These are phyloP conservation scores for Sarcomyxa edulis DNA, from an alignment of 768 basidiomycete species.

Conservation along the genomic window DNA sequence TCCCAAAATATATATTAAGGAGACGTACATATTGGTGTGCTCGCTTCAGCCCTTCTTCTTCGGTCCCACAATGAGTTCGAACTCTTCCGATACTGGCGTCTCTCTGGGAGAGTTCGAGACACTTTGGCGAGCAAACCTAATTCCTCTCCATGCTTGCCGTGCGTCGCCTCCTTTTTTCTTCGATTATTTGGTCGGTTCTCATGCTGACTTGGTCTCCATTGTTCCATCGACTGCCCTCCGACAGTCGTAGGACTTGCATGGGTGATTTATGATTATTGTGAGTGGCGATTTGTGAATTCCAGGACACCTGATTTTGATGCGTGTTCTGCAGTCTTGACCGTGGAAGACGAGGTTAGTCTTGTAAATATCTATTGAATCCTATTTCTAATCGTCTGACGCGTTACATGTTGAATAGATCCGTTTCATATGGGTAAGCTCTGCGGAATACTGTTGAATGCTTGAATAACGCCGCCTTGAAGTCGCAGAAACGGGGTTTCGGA, in stretches of 20 bases:
- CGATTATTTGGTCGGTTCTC: too few species aligned
- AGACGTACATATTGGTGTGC: too few species aligned
- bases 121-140: too few species aligned
- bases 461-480: slow-evolving; percentile 9
- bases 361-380: background rate
- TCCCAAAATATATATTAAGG: too few species aligned
- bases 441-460: background rate
- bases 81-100: too few species aligned
- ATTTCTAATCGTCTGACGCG: background rate
- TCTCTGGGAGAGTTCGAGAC: too few species aligned
- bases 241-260: slow-evolving; percentile 29
- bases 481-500: slow-evolving; percentile 25
- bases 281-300: slow-evolving; percentile 3
- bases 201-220: too few species aligned
- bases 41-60: too few species aligned
- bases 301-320: background rate
- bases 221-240: too few species aligned
- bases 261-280: slow-evolving; percentile 32
- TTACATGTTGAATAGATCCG: slow-evolving; percentile 18
- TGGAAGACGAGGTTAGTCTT: slow-evolving; percentile 24
- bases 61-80: too few species aligned
- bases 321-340: slow-evolving; percentile 20
- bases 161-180: too few species aligned
- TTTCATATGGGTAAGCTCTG: slow-evolving; percentile 31
- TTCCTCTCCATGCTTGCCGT: too few species aligned